Evolutionary conservation across 2,329 filamentous ascomycete species (phyloP), one percentile per base, ranked within the genome.

Genomic region (Epichloe hybrida): DNA sequence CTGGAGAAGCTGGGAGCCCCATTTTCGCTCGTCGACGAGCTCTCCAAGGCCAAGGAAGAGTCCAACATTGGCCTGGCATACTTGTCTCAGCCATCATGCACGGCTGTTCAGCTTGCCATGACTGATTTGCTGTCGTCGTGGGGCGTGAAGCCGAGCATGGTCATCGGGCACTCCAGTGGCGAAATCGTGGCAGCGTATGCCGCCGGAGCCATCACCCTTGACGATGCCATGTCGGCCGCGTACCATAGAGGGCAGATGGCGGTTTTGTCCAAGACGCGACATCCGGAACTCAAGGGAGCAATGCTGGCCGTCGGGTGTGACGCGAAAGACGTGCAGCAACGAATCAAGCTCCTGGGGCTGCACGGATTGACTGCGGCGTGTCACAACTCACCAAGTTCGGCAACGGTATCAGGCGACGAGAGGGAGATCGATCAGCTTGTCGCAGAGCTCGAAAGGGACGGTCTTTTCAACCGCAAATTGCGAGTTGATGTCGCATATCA

Each of bases 301-400:
- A 81, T 81, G 78, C 68, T 79, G 59, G 77, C 77, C 0, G 74
- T 79, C 2, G 77, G 73, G 2, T 66, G 68, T 1, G 69, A 64
- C 38, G 66, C 69, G 20, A 64, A 68, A 53, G 69, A 71, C 39
- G 66, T 71, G 12, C 67, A 67, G 54, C 61, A 63, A 0, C 59
- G 69, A 5, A 66, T 74, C 43, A 59, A 62, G 48, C 48, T 54
- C 4, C 42, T 60, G 13, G 54, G 55, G 1, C 48, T 63, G 7
- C 43, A 54, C 9, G 54, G 54, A 6, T 54, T 65, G n/a, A 57
- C 52, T 1, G 56, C 66, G 8, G 64, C 64, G 0, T 76, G 75
- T 55, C 69, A 73, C 55, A 80, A 80, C 62, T 75, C 72, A 15
- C 75, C 75, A 0, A 62, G 63, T 0, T 77, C 69, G 15, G 59